Conservation (phyloP, 352 stramenopile genomes). For the Phytophthora idaei region DNA sequence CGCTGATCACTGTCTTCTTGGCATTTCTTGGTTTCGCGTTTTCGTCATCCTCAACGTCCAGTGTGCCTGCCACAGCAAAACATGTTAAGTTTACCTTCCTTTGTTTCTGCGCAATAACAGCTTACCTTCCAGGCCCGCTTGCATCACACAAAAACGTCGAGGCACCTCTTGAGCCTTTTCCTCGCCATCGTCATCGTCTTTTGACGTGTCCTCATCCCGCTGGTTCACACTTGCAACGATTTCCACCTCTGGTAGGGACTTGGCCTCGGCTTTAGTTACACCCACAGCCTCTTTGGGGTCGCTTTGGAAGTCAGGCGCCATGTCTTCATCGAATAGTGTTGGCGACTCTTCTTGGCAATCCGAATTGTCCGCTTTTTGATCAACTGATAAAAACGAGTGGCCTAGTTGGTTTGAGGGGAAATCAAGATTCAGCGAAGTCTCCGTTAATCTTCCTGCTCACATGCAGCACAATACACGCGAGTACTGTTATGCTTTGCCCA, state of each 20-base stretch:
- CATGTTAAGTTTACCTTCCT: neutral
- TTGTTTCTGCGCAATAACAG: neutral
- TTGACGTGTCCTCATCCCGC: neutral
- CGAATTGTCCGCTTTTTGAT: slow-evolving; percentile 2
- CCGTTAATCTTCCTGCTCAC: slow-evolving; percentile 5
- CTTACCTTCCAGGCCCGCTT: slow-evolving; percentile 23
- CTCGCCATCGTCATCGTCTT: slow-evolving; percentile 6
- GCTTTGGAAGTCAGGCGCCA: neutral
- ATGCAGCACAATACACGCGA: neutral
- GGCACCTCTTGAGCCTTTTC: slow-evolving; percentile 20
- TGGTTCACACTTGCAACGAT: slow-evolving; percentile 2
- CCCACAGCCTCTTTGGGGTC: slow-evolving; percentile 4
- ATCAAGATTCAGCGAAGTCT: slow-evolving; percentile 7
- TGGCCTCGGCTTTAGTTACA: slow-evolving; percentile 11
- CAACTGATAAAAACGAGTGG: slow-evolving; percentile 20
- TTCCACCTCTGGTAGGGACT: neutral
- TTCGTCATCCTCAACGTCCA: slow-evolving; percentile 11
- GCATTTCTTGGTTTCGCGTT: neutral
- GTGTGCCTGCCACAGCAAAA: neutral
- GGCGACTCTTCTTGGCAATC: slow-evolving; percentile 16
- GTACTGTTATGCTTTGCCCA: neutral
- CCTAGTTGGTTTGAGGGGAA: slow-evolving; percentile 1
- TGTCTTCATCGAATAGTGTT: slow-evolving; percentile 10
- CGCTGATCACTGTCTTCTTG: slow-evolving; percentile 19
- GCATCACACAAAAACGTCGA: slow-evolving; percentile 24